phyloP scores from a whole-genome alignment of 495 filamentous ascomycete species.

The Penicillium simplicissimum region DNA sequence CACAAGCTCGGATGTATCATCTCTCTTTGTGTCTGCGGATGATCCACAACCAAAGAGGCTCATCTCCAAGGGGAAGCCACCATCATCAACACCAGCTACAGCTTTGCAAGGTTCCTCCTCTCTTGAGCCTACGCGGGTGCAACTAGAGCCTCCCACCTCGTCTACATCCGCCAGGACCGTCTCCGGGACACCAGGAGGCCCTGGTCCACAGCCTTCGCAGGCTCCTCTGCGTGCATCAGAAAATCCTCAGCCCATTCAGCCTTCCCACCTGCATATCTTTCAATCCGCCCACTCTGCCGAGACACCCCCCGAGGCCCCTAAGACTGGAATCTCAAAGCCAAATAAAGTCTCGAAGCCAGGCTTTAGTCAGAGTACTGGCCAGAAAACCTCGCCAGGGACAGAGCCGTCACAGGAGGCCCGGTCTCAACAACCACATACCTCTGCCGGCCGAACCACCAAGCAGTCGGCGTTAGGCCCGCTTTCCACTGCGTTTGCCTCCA shows the following conservation, averaged over 20 bases:
- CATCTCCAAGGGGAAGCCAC: too few relatives aligned
- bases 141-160: background rate
- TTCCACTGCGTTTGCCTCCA: background rate
- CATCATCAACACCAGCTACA: background rate
- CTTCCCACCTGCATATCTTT: background rate
- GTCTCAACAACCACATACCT: background rate
- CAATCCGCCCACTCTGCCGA: constrained; percentile 9
- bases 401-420: background rate
- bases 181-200: background rate
- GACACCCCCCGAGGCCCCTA: constrained; percentile 20
- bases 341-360: background rate
- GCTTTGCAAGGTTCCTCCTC: background rate
- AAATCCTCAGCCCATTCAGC: background rate
- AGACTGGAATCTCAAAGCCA: background rate
- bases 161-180: background rate
- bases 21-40: constrained; percentile 4
- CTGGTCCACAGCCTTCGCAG: background rate
- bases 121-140: background rate
- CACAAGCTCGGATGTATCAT: background rate
- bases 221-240: background rate
- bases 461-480: background rate
- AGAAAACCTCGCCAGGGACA: background rate
- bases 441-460: background rate
- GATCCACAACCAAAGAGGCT: background rate
- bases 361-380: background rate